A percentile compares a stretch with the other conserved stretches of the same genome.
Evolutionary conservation across 1,284 basidiomycete genomes (phyloP).

Genomic region (Crucibulum parvulum): DNA sequence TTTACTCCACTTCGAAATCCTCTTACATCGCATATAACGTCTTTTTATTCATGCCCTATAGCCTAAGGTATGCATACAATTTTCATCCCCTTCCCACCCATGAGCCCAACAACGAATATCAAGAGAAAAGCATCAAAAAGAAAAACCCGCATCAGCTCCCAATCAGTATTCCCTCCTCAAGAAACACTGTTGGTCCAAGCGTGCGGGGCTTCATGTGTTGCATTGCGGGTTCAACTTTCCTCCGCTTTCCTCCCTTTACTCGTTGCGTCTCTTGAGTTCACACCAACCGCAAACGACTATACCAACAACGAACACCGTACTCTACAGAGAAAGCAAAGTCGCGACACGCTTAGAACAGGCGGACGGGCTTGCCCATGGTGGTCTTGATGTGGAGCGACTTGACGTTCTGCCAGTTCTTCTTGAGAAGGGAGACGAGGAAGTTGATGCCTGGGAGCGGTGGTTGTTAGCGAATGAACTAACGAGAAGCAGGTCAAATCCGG

Average conservation of each 20-base stretch:
- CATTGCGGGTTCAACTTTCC: slow-evolving; percentile 56
- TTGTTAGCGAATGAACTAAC: neutral
- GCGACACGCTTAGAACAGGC: slow-evolving; percentile 76
- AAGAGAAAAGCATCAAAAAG: neutral
- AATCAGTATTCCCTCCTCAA: slow-evolving; percentile 72
- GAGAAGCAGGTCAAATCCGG: neutral
- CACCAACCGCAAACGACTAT: neutral
- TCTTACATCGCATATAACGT: too few relatives aligned
- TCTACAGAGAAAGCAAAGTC: slow-evolving; percentile 1
- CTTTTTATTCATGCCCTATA: too few relatives aligned
- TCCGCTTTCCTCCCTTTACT: slow-evolving; percentile 15
- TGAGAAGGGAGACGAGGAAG: slow-evolving; percentile 99
- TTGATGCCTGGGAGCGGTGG: slow-evolving; percentile 80
- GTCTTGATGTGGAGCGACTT: slow-evolving; percentile 99
- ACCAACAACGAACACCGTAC: neutral
- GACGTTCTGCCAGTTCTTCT: slow-evolving; percentile 99
- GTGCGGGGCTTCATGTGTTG: slow-evolving; percentile 91
- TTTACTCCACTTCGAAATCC: too few relatives aligned
- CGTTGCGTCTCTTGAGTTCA: neutral
- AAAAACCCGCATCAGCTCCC: slow-evolving; percentile 73
- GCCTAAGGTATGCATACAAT: too few relatives aligned
- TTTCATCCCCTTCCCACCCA: too few relatives aligned
- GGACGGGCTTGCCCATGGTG: slow-evolving; percentile 99
- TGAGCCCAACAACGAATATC: too few relatives aligned
- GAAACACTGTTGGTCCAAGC: slow-evolving; percentile 86